Percentiles rank a stretch among this genome's conserved stretches.
These are phyloP conservation scores for Trichoderma sp. DNA, from an alignment of 2,329 filamentous ascomycete species.

Conservation along the genomic window DNA sequence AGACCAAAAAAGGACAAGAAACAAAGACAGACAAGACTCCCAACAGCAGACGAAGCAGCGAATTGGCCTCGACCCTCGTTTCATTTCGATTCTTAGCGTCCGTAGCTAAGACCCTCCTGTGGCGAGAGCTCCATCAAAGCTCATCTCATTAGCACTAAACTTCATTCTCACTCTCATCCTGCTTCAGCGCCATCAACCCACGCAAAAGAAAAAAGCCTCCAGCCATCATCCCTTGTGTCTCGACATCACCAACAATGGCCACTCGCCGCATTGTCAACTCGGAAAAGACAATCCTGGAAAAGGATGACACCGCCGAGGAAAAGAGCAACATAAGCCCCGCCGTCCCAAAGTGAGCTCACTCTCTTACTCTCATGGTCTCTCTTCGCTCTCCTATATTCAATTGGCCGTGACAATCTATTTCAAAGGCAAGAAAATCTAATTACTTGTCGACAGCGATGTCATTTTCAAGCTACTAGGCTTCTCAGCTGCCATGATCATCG, in stretches of 20 bases:
- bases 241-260: slow-evolving; percentile 59
- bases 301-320: slow-evolving; percentile 56
- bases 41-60: not conserved
- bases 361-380: not conserved
- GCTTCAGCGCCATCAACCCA: not conserved
- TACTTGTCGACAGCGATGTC: slow-evolving; percentile 62
- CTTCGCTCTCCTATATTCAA: not conserved
- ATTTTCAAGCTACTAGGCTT: slow-evolving; percentile 90
- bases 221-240: not conserved
- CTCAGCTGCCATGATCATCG: slow-evolving; percentile 85
- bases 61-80: not conserved
- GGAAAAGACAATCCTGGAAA: slow-evolving; percentile 69
- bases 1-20: not conserved
- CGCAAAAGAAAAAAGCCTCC: not conserved
- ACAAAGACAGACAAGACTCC: not conserved
- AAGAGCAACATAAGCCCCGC: slow-evolving; percentile 79
- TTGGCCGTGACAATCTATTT: not conserved
- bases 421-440: not conserved
- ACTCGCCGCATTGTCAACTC: slow-evolving; percentile 67
- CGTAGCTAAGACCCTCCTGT: slow-evolving; percentile 15
- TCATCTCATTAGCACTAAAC: not conserved
- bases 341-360: slow-evolving; percentile 70
- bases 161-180: slow-evolving; percentile 4
- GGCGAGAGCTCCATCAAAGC: slow-evolving; percentile 23
- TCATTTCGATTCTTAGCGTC: not conserved